phyloP scores from a whole-genome alignment of 768 basidiomycete genomes.

The Tylopilus vinaceipallidus region DNA sequence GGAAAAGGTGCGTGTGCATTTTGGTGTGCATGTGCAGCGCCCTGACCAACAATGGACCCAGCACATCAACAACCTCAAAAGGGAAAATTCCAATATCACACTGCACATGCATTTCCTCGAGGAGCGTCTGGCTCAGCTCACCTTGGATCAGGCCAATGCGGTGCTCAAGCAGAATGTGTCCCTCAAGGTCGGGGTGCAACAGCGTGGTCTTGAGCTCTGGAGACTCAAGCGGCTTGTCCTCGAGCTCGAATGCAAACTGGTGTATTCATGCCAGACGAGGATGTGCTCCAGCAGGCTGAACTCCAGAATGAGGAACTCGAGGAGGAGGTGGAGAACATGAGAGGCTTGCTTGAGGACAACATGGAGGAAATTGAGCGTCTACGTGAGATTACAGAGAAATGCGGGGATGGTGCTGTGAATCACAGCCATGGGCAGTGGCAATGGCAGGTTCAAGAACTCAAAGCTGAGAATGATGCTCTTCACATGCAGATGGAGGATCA shows the following conservation, averaged over 20 bases:
- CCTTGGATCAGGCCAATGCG: constrained; percentile 90
- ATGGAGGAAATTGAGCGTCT: constrained; percentile 79
- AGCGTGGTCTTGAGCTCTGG: constrained; percentile 88
- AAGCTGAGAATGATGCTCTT: constrained; percentile 63
- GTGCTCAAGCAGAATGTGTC: constrained; percentile 91
- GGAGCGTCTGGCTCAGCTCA: constrained; percentile 84
- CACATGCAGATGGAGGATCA: constrained; percentile 56
- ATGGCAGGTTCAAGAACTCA: constrained; percentile 54
- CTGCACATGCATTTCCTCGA: constrained; percentile 94
- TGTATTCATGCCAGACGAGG: constrained; percentile 44
- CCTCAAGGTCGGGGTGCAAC: constrained; percentile 89
- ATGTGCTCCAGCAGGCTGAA: constrained; percentile 53
- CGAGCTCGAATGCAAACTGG: constrained; percentile 79
- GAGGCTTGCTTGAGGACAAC: constrained; percentile 74
- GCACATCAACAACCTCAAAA: constrained; percentile 95
- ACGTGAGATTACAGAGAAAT: constrained; percentile 62
- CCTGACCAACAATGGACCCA: constrained; percentile 29
- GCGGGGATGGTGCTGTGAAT: constrained; percentile 41
- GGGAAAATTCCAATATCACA: constrained; percentile 96
- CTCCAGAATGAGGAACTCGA: constrained; percentile 66
- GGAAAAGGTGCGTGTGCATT: constrained; percentile 67
- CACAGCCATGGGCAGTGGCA: constrained; percentile 46
- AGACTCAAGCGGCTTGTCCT: constrained; percentile 86
- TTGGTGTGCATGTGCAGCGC: neutral
- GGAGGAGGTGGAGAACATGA: constrained; percentile 68